phyloP scores from a whole-genome alignment of 2,329 filamentous ascomycete species.

The Cercospora janseana region DNA sequence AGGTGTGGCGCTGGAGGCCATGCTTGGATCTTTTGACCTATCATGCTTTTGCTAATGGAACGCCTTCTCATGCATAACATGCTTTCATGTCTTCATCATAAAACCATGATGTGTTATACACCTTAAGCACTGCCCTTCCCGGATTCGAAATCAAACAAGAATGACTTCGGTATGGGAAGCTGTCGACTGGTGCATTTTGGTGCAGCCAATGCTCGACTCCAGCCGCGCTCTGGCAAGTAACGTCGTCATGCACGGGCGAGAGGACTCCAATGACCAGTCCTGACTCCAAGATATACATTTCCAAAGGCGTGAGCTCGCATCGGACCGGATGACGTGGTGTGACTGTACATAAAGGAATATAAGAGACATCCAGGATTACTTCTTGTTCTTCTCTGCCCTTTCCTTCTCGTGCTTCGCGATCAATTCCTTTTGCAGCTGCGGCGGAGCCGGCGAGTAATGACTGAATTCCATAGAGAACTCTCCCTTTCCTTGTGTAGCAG shows the following conservation, averaged over 20 bases:
- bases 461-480: slow-evolving; percentile 99
- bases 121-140: neutral
- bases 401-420: slow-evolving; percentile 67
- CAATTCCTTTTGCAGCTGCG: slow-evolving; percentile 80
- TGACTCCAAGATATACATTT: too few relatives aligned
- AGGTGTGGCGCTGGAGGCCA: slow-evolving; percentile 12
- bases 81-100: neutral
- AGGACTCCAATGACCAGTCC: too few relatives aligned
- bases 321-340: too few relatives aligned
- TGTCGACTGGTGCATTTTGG: too few relatives aligned
- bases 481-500: slow-evolving; percentile 95
- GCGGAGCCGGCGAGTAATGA: slow-evolving; percentile 84
- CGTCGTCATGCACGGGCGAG: too few relatives aligned
- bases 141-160: neutral
- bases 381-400: slow-evolving; percentile 63
- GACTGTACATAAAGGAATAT: too few relatives aligned
- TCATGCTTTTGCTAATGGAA: neutral
- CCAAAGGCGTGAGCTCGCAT: too few relatives aligned
- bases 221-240: too few relatives aligned
- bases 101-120: neutral
- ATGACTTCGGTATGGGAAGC: too few relatives aligned
- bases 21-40: neutral
- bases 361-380: slow-evolving; percentile 41
- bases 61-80: neutral
- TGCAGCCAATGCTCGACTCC: too few relatives aligned